Evolutionary conservation across 2,329 filamentous ascomycete genomes (phyloP), one percentile per base, ranked within the genome.

Genomic region (Acrodontium crateriforme): DNA sequence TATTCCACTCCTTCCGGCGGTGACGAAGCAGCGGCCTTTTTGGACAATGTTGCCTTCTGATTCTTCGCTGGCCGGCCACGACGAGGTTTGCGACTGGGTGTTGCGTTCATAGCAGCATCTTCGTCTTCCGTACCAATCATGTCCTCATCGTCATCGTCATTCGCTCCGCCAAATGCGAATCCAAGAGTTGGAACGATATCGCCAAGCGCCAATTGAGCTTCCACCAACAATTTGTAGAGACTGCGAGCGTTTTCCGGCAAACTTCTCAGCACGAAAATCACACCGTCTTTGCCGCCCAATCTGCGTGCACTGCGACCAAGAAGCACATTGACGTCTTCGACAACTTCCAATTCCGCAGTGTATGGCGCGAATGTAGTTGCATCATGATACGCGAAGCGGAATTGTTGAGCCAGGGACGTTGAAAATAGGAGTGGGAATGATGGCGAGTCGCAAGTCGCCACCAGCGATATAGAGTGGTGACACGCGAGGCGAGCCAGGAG

Each of bases 401-500:
- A 82, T 16, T 79, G 71, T 10, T 82, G 77, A 25, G 80, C 77
- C n/a, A 85, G 65, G 30, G 75, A 76, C 29, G 81, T 76, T 55
- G 94, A 84, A 85, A 87, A 98, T 27, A 95, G 67, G 1, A 94
- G 58, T 1, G 82, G 62, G 47, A 93, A 93, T 44, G 80, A 82
- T 5, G 85, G 83, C 6, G 82, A 84, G 55, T 95, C 87, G 31
- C 78, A 78, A 2, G 84, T 91, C 42, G 78, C 80, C 16, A 91
- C 54, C 15, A 95, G 61, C 29, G 67, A 71, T 36, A 95, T 66
- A 20, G 65, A 65, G 1, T 76, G 71, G 43, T 87, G 78, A 0
- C 78, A 64, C 8, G 82, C 78, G 10, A 98, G 67, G 17, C 75
- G 71, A 4, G 84, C 73, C 18, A 98, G 67, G 25, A 84, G 63